Base-by-base conservation (phyloP, 2,329 filamentous ascomycete species). In the Akanthomyces uredinophilus region DNA sequence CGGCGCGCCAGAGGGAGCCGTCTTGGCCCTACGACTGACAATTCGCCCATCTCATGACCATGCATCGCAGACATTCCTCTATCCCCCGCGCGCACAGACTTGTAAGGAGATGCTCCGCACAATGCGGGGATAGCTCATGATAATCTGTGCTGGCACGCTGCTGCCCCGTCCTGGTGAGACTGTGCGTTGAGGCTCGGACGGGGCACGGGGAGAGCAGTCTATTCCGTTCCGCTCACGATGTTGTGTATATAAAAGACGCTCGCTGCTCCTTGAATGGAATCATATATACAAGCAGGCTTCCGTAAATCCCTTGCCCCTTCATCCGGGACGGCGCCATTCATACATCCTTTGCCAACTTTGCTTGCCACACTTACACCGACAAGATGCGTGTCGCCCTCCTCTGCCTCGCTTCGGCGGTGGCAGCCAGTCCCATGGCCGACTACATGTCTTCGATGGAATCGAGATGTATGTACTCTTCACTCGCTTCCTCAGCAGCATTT, bases 401-500 rank as follows among this genome's bases (percentile, higher is more conserved):
- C 44, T 69, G 69, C 1, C 63, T 70, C 3, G 66, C 65, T 24
- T 66, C 68, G 49, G 52, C 73, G 52, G 71, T 64, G 37, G 66
- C 66, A 35, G 71, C 70, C 20, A 66, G 66, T 18, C 70, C 72
- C 7, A 49, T 69, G 13, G 39, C 39, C 16, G 67, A 68, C 53
- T 72, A 74, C 54, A 54, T 61, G 22, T 65, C 61, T 37, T 58
- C 65, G 18, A 63, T 79, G 1, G 70, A 74, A 49, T 64, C 66
- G 44, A 71, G 75, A 71, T 70, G 77, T 78, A 68, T 66, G 70
- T 62, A 47, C 2, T 24, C 18, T 13, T 37, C 22, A 27, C n/a
- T 27, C 16, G 16, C 1, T 29, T 22, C 14, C 24, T 20, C 14
- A n/a, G 27, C 22, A 6, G 6, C 0, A 18, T 8, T n/a, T n/a